Evolutionary conservation across 345 rosid genomes (phyloP), one percentile per base, ranked within the genome.

Genomic region (Eucalyptus erythrocorys): DNA sequence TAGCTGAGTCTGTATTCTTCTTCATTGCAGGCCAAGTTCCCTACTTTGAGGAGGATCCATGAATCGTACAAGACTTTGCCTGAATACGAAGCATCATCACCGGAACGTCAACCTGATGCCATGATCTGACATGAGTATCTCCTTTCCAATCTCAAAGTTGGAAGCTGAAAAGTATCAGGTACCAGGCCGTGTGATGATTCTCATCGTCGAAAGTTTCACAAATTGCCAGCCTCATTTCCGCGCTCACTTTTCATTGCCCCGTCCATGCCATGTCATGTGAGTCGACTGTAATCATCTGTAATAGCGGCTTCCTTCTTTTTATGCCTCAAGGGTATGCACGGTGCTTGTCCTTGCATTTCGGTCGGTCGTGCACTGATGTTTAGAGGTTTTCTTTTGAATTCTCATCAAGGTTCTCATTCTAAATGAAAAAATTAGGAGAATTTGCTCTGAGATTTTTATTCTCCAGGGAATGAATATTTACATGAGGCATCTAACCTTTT

Each of bases 41-140:
- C 94, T 9, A 92, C 89, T 48, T 88, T 95, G 48, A 80, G 87
- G 59, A 89, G 92, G 90, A 50, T 94, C 57, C 88, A 89, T 17
- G 95, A 92, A 86, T 91, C 94, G 4, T 90, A 86, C 88, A 89
- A 91, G 89, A 59, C 85, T 34, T 86, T 94, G 34, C 95, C 93
- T 8, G 95, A 92, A 90, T 95, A 90, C 89, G 22, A 48, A 64
- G 95, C 93, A 51, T 90, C 95, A 24, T 90, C 89, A 13, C 96
- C 95, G 4, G 89, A 90, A 86, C 82, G 84, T 50, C 96, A 95
- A 85, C 94, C 95, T 9, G 95, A 94, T 90, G 94, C 92, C 4
- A 85, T 80, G 85, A 42, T 30, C 34, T 87, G 48, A 87, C 32
- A 6, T 53, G 48, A 15, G 68, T 24, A 34, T 16, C 80, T 42